These are phyloP conservation scores for Chaetomium globosum DNA, from an alignment of 2,329 filamentous ascomycete genomes.

Conservation along the genomic window DNA sequence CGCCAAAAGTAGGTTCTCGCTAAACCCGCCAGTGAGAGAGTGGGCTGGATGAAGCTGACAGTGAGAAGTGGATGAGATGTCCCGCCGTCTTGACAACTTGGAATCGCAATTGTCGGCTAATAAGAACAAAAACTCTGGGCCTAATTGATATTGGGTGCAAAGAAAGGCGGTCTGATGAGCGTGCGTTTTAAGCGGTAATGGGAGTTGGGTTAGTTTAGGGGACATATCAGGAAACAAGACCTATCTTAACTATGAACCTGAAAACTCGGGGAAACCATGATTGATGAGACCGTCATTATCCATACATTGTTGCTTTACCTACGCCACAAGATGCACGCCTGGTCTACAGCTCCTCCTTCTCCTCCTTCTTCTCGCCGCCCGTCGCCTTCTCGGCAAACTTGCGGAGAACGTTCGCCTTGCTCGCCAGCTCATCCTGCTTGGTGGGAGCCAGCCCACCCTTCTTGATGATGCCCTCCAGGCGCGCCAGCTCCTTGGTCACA, in stretches of 20 bases:
- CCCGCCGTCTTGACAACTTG: conserved; percentile 77
- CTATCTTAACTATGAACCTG: neutral
- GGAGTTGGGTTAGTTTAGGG: neutral
- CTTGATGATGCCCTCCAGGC: conserved; percentile 76
- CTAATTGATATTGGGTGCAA: conserved; percentile 14
- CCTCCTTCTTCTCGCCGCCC: conserved; percentile 44
- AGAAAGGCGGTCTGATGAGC: neutral
- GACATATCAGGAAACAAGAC: neutral
- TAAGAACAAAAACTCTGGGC: conserved; percentile 45
- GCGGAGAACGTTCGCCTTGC: conserved; percentile 83
- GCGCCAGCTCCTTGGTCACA: conserved; percentile 79
- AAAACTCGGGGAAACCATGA: neutral
- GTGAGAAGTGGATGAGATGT: conserved; percentile 86
- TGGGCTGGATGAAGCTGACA: conserved; percentile 11
- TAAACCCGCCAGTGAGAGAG: neutral
- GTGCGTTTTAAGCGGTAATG: neutral
- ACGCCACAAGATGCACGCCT: neutral
- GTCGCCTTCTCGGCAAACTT: conserved; percentile 69
- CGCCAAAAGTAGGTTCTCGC: conserved; percentile 67
- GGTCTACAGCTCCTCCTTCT: conserved; percentile 70
- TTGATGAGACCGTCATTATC: conserved; percentile 9
- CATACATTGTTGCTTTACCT: conserved; percentile 19
- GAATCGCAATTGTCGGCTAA: conserved; percentile 70
- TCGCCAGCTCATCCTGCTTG: conserved; percentile 86
- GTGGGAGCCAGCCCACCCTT: conserved; percentile 83